Evolutionary conservation across 306 rosid species (phyloP), one percentile per base, ranked within the genome.

Genomic region (Aeschynomene evenia): DNA sequence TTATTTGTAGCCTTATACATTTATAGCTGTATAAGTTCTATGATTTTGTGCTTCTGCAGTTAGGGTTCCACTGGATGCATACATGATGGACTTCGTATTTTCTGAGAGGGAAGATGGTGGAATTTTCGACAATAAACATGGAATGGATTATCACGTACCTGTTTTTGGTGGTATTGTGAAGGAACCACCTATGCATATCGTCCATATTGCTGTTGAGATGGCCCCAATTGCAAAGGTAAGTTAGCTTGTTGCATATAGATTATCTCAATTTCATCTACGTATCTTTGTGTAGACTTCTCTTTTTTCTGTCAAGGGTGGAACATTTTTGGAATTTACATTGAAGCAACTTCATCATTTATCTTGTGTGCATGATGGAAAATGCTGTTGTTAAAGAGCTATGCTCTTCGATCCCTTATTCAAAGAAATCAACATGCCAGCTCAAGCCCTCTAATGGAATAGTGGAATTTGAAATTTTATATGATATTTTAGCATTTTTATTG

Each of bases 191-290:
- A 73, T 92, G 92, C 83, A 87, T 77, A 85, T 92, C 63, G 82
- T 89, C 48, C 96, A 92, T 76, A 84, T 92, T 81, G 79, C 92
- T 43, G 84, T 85, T 51, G 96, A 92, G 86, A 84, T 89, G 96
- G 98, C 98, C 37, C 98, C 98, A 21, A 76, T 91, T 79, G 98
- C 98, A 9, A 91, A 91, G 89, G 97, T 79, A 74, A 68, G 59
- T 34, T 52, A 37, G 52, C 23, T 1, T n/a, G 51, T 51, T 45
- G n/a, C 59, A 58, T 50, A 45, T 23, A 55, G 56, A 46, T 68
- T 57, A 22, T 65, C 29, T 54, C 16, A 10, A 9, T 56, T 23
- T 21, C 73, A 33, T 56, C 29, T 63, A 28, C 63, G 33, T 50
- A 7, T 40, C 10, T 52, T 26, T 45, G 4, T 31, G 54, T 9